Conservation (phyloP, 306 rosid genomes). For the Mimosa bimucronata region DNA sequence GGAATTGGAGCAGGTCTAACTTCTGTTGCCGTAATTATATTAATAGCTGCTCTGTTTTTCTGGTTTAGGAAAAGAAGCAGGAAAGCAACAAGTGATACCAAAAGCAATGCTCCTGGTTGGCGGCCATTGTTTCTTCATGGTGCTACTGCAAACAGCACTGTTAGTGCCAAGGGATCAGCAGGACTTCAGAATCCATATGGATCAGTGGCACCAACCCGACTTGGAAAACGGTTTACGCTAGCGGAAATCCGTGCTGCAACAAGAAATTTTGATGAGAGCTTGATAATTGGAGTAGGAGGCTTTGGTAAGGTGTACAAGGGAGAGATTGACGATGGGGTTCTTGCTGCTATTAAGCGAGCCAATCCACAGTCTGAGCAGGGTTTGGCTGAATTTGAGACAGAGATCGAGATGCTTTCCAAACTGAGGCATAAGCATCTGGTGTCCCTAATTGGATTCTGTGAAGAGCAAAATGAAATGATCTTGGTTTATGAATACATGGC, state of each 20-base stretch:
- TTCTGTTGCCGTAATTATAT: conserved; percentile 52
- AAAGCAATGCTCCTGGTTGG: conserved; percentile 66
- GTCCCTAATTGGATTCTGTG: conserved; percentile 93
- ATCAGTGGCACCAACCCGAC: conserved; percentile 53
- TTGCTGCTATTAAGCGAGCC: conserved; percentile 83
- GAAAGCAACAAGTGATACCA: conserved; percentile 52
- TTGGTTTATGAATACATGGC: conserved; percentile 96
- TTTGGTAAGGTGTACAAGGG: conserved; percentile 97
- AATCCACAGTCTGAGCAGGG: conserved; percentile 94
- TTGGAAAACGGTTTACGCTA: conserved; percentile 72
- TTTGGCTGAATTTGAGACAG: conserved; percentile 86
- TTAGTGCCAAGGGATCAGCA: conserved; percentile 57
- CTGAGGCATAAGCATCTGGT: conserved; percentile 94
- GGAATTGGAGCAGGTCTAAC: conserved; percentile 74
- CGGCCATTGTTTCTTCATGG: conserved; percentile 71
- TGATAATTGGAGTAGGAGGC: conserved; percentile 93
- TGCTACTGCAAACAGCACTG: conserved; percentile 51
- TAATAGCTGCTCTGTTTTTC: conserved; percentile 43
- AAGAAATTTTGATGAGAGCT: conserved; percentile 69
- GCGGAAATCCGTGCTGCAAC: conserved; percentile 81
- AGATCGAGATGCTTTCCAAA: conserved; percentile 98
- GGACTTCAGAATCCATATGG: conserved; percentile 62
- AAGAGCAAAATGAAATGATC: conserved; percentile 91
- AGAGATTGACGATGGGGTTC: conserved; percentile 74
- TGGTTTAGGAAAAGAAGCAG: conserved; percentile 56